Conservation (phyloP, 768 basidiomycete genomes). For the Asterophora parasitica region DNA sequence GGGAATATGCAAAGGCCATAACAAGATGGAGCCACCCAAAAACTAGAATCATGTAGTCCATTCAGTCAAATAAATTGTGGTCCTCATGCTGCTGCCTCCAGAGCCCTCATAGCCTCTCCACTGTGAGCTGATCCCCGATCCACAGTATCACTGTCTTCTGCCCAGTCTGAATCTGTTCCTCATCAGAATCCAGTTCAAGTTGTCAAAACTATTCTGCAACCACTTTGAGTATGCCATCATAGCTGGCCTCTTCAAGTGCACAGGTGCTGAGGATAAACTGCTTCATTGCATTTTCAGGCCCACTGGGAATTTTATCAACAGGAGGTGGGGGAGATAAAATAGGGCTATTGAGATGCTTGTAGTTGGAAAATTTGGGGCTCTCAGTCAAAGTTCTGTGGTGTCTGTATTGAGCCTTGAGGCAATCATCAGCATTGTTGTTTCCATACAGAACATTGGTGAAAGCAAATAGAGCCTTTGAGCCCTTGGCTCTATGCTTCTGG, state of each 20-base stretch:
- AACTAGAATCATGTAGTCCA: too few species aligned
- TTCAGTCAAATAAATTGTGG: too few species aligned
- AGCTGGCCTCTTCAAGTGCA: constrained; percentile 34
- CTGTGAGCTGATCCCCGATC: constrained; percentile 35
- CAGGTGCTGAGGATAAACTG: constrained; percentile 33
- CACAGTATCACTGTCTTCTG: constrained; percentile 25
- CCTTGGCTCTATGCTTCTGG: constrained; percentile 17
- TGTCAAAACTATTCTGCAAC: constrained; percentile 28
- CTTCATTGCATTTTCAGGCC: constrained; percentile 20
- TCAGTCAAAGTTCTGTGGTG: too few species aligned
- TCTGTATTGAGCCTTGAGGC: constrained; percentile 13
- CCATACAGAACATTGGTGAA: constrained; percentile 2
- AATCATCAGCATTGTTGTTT: constrained; percentile 25
- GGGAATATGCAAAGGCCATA: too few species aligned
- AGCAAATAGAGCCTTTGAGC: constrained; percentile 18
- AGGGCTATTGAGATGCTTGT: constrained; percentile 13
- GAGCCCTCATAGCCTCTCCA: constrained; percentile 10
- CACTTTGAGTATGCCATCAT: constrained; percentile 27
- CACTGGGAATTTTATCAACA: constrained; percentile 22
- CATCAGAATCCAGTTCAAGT: constrained; percentile 15
- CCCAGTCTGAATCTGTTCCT: constrained; percentile 17
- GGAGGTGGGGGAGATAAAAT: constrained; percentile 18
- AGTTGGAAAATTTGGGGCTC: constrained; percentile 3
- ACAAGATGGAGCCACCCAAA: too few species aligned
- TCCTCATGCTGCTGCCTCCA: too few species aligned